Percentiles rank a stretch among this genome's conserved stretches.
Conservation (phyloP, 495 filamentous ascomycete genomes). For the Massariosphaeria phaeospora region DNA sequence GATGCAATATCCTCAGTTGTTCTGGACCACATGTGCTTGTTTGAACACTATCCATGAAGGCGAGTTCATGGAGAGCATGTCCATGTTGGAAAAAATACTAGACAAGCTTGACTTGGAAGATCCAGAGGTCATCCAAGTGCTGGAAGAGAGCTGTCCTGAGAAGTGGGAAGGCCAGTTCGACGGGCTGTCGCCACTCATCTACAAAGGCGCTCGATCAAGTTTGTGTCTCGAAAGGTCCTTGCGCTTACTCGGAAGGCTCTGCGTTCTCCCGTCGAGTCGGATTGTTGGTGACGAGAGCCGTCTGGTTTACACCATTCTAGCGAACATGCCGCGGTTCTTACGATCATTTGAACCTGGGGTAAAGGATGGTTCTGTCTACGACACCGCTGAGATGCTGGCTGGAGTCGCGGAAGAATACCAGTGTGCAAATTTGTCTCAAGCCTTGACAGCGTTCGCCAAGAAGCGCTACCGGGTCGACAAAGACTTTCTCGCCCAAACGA, state of each 20-base stretch:
- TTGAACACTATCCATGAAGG: conserved; percentile 91
- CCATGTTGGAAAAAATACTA: conserved; percentile 86
- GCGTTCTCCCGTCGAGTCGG: conserved; percentile 70
- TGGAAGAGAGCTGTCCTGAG: conserved; percentile 72
- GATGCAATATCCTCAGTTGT: conserved; percentile 82
- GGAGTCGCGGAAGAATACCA: conserved; percentile 67
- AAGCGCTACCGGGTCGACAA: conserved; percentile 62
- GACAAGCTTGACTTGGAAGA: conserved; percentile 76
- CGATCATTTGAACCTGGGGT: conserved; percentile 65
- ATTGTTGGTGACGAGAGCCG: conserved; percentile 78
- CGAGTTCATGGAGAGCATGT: conserved; percentile 85
- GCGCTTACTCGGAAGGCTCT: conserved; percentile 69
- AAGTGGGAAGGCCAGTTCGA: conserved; percentile 90
- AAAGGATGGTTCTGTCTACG: conserved; percentile 51
- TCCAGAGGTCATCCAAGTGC: conserved; percentile 57
- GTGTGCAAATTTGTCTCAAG: conserved; percentile 50
- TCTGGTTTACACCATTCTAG: conserved; percentile 75
- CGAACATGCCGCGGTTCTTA: conserved; percentile 85
- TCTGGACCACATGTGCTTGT: conserved; percentile 96
- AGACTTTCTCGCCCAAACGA: conserved; percentile 72
- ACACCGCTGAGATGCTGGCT: conserved; percentile 64
- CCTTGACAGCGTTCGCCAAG: conserved; percentile 65
- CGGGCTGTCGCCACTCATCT: conserved; percentile 76
- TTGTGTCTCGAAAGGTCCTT: conserved; percentile 70
- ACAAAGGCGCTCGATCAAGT: conserved; percentile 90